Conservation (phyloP, 257 asterid genomes). For the Fraxinus excelsior region DNA sequence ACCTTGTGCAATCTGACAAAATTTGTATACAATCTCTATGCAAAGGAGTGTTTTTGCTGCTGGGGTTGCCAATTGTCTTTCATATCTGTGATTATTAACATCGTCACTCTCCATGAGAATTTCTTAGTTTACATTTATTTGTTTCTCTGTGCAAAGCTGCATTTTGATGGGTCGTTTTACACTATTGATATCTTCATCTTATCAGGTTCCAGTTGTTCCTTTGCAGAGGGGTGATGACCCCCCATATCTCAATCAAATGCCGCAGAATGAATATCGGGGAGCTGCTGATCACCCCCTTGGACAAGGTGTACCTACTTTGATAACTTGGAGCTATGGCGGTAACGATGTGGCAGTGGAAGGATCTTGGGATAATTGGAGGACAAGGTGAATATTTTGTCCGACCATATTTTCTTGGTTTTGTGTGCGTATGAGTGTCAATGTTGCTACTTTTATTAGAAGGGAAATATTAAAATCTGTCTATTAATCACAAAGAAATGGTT, state of each 20-base stretch:
- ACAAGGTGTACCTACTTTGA: slow-evolving; percentile 55
- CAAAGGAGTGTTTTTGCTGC: neutral
- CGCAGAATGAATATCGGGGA: slow-evolving; percentile 40
- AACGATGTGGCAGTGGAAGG: slow-evolving; percentile 79
- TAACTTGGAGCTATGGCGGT: slow-evolving; percentile 70
- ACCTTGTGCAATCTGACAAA: neutral
- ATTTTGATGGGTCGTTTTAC: slow-evolving; percentile 17
- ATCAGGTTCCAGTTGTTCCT: slow-evolving; percentile 74
- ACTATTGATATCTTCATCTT: slow-evolving; percentile 23
- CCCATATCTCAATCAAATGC: slow-evolving; percentile 39
- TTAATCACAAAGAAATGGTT: slow-evolving; percentile 7
- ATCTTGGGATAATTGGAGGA: slow-evolving; percentile 94
- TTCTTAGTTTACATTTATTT: neutral
- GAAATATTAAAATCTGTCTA: slow-evolving; percentile 2
- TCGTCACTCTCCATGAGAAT: neutral
- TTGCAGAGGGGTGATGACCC: slow-evolving; percentile 52
- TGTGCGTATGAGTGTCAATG: neutral
- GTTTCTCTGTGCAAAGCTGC: neutral
- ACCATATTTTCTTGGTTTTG: slow-evolving; percentile 16
- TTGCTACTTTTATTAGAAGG: slow-evolving; percentile 19
- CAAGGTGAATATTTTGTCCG: slow-evolving; percentile 50
- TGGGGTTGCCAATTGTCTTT: neutral
- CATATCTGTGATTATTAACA: slow-evolving; percentile 5
- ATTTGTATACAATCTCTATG: neutral
- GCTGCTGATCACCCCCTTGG: slow-evolving; percentile 37